These are phyloP conservation scores for Claviceps sp. DNA, from an alignment of 2,329 filamentous ascomycete species.

Conservation along the genomic window DNA sequence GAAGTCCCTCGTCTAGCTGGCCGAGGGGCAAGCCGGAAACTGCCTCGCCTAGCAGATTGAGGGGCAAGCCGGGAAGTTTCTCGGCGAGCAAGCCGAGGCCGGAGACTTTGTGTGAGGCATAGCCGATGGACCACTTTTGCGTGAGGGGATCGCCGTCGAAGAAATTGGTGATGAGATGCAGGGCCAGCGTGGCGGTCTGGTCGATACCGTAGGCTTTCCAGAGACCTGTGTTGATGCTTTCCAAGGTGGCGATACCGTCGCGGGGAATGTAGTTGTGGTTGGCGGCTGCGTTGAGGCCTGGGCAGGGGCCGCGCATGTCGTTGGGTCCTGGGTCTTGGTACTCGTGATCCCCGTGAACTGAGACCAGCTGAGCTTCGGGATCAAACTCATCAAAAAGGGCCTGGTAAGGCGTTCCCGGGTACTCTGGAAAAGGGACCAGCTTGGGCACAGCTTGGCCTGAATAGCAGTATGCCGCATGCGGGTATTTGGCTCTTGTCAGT, in stretches of 20 bases:
- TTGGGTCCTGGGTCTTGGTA: not conserved
- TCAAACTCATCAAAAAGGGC: not conserved
- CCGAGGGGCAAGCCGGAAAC: not conserved
- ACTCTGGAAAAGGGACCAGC: slow-evolving; percentile 1
- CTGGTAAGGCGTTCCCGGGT: slow-evolving; percentile 1
- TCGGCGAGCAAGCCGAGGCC: slow-evolving; percentile 1
- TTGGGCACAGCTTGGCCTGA: slow-evolving; percentile 1
- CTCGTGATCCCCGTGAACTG: not conserved
- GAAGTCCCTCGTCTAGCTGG: not conserved
- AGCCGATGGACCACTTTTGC: slow-evolving; percentile 5
- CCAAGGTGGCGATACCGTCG: slow-evolving; percentile 12
- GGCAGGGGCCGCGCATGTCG: slow-evolving; percentile 10
- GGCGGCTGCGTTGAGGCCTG: slow-evolving; percentile 20
- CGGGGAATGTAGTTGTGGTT: slow-evolving; percentile 21
- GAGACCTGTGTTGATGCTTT: slow-evolving; percentile 3
- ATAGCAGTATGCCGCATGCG: not conserved
- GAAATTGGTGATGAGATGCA: slow-evolving; percentile 2
- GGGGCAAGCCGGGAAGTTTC: not conserved
- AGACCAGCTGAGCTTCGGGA: not conserved
- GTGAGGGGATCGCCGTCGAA: slow-evolving; percentile 5
- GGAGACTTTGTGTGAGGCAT: slow-evolving; percentile 4
- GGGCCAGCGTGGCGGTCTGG: slow-evolving; percentile 4
- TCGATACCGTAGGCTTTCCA: slow-evolving; percentile 1
- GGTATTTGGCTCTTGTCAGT: not conserved
- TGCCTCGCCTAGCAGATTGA: too few species aligned